phyloP scores from a whole-genome alignment of 139 green algal species.

The Asterochloris sp. region DNA sequence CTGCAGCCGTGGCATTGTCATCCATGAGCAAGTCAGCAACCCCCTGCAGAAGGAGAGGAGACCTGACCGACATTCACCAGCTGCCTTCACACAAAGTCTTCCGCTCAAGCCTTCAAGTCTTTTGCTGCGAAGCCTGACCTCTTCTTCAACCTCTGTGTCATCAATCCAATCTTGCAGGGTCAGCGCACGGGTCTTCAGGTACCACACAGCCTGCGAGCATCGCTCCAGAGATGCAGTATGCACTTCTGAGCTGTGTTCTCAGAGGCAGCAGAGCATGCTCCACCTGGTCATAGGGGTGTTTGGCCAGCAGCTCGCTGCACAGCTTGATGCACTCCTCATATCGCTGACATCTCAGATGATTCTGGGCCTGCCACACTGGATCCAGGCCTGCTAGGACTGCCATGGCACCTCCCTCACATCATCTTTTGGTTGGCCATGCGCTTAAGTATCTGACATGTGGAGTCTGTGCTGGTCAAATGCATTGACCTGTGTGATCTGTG shows the following conservation, averaged over 20 bases:
- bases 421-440: too few species aligned
- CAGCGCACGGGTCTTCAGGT: conserved; percentile 69
- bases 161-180: conserved; percentile 79
- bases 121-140: conserved; percentile 27
- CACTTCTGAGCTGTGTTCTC: neutral
- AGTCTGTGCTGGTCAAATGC: too few species aligned
- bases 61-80: neutral
- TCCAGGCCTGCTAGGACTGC: conserved; percentile 29
- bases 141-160: conserved; percentile 79
- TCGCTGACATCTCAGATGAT: conserved; percentile 37
- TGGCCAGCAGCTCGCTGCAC: conserved; percentile 58
- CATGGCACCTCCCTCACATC: neutral
- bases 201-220: conserved; percentile 63
- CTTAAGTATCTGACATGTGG: too few species aligned
- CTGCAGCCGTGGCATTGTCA: conserved; percentile 54
- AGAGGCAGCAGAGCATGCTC: neutral
- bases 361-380: conserved; percentile 63
- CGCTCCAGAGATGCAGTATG: neutral
- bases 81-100: too few species aligned
- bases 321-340: conserved; percentile 69
- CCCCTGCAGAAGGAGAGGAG: conserved; percentile 32
- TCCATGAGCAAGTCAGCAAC: conserved; percentile 71
- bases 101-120: too few species aligned
- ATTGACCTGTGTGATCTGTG: too few species aligned
- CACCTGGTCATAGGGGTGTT: conserved; percentile 72